These are phyloP conservation scores for Ramalina peruviana DNA, from an alignment of 495 filamentous ascomycete species.

Conservation along the genomic window DNA sequence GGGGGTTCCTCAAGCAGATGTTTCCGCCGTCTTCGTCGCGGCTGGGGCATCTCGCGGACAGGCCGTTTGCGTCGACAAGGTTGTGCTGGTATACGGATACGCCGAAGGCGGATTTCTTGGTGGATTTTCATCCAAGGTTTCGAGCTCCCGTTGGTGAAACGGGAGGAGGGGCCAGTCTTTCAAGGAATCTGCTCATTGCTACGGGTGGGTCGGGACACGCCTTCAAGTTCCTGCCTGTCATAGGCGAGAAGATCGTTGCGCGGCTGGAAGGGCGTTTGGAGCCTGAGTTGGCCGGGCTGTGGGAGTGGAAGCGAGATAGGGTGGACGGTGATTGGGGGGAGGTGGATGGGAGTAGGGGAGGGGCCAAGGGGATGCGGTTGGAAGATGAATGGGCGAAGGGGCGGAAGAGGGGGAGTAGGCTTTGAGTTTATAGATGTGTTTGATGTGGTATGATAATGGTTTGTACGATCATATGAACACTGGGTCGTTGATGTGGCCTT, in stretches of 20 bases:
- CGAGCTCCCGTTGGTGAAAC: too few species aligned
- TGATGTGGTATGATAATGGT: too few species aligned
- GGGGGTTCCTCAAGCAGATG: constrained; percentile 5
- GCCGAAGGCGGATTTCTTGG: constrained; percentile 64
- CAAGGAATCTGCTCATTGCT: constrained; percentile 54
- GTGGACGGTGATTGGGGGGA: constrained; percentile 43
- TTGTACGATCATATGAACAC: too few species aligned
- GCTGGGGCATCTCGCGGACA: constrained; percentile 44
- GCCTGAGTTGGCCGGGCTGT: constrained; percentile 45
- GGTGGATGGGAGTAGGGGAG: constrained; percentile 42
- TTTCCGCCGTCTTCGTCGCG: constrained; percentile 41
- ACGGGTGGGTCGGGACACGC: constrained; percentile 79
- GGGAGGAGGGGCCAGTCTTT: constrained; percentile 18
- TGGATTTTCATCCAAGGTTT: constrained; percentile 52
- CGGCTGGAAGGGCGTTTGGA: constrained; percentile 44
- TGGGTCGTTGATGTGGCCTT: too few species aligned
- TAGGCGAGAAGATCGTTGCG: constrained; percentile 67
- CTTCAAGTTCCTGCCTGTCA: constrained; percentile 79
- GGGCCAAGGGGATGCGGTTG: constrained; percentile 38
- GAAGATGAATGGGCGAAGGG: constrained; percentile 33
- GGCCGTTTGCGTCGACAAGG: constrained; percentile 52
- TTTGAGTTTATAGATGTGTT: neutral
- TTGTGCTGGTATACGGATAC: constrained; percentile 90
- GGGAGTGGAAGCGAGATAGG: constrained; percentile 45
- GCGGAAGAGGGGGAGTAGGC: constrained; percentile 7